Evolutionary conservation across 1,284 basidiomycete genomes (phyloP).

Genomic region (Amylostereum areolatum): DNA sequence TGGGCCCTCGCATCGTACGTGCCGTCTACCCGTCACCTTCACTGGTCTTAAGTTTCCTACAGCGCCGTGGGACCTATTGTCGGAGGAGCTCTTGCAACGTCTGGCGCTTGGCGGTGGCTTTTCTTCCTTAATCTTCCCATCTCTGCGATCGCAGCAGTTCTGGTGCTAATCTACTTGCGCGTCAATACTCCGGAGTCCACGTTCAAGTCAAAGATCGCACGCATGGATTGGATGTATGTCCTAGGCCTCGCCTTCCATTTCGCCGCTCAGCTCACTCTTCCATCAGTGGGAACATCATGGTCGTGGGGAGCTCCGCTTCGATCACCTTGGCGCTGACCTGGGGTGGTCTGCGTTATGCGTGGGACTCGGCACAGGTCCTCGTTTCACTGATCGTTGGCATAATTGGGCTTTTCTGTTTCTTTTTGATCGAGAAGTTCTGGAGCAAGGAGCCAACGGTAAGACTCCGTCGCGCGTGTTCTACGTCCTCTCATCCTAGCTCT

Average conservation of each 20-base stretch:
- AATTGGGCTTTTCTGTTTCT: constrained; percentile 17
- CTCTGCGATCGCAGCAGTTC: constrained; percentile 24
- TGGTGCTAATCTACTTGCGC: constrained; percentile 29
- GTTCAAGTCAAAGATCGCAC: constrained; percentile 20
- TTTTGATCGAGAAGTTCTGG: constrained; percentile 23
- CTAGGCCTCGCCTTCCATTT: not conserved
- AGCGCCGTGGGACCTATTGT: constrained; percentile 25
- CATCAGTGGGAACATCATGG: constrained; percentile 23
- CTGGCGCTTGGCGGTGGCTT: constrained; percentile 25
- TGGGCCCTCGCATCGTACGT: constrained; percentile 9
- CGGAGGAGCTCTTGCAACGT: constrained; percentile 27
- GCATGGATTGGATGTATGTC: constrained; percentile 28
- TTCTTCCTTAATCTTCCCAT: constrained; percentile 35
- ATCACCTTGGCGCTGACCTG: constrained; percentile 25
- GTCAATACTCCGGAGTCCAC: constrained; percentile 28
- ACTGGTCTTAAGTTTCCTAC: constrained; percentile 20
- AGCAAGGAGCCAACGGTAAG: constrained; percentile 20
- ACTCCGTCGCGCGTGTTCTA: not conserved
- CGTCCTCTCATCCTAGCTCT: not conserved
- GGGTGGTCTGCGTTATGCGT: constrained; percentile 26
- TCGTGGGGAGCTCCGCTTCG: constrained; percentile 22
- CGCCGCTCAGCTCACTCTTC: not conserved
- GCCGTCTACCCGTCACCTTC: not conserved
- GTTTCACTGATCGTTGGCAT: constrained; percentile 22
- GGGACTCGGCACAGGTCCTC: constrained; percentile 23